Evolutionary conservation across 768 basidiomycete genomes (phyloP).

Genomic region (Neoboletus subvelutipes): DNA sequence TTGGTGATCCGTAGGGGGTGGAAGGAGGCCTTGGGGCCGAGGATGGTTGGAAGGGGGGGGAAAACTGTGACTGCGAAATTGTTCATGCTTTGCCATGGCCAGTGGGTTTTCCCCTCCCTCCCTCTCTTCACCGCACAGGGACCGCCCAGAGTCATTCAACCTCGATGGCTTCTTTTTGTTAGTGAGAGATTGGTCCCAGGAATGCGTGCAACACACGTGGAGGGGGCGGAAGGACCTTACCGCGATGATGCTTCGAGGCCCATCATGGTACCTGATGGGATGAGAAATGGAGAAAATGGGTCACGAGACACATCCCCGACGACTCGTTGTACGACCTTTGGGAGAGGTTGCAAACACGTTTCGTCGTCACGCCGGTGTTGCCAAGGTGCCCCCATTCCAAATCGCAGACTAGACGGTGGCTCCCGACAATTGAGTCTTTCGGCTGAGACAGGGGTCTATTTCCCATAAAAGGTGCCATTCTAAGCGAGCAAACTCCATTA

Average conservation of each 20-base stretch:
- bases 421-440: no score
- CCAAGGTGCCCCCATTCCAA: background rate
- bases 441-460: slow-evolving; percentile 13
- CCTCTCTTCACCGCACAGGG: background rate
- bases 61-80: background rate
- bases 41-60: background rate
- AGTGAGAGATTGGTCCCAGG: no score
- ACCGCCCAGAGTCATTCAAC: background rate
- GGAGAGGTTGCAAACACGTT: background rate
- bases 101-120: background rate
- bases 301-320: background rate
- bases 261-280: background rate
- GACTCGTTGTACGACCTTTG: background rate
- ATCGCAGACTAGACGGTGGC: no score
- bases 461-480: background rate
- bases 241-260: background rate
- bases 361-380: background rate
- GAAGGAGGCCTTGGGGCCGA: background rate
- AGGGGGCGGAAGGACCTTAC: background rate
- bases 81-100: no score
- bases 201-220: background rate
- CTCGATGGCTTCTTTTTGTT: no score
- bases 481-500: background rate
- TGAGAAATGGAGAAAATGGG: background rate
- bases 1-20: background rate